A percentile compares a stretch with the other conserved stretches of the same genome.
These are phyloP conservation scores for Paramyrothecium roridum DNA, from an alignment of 2,329 filamentous ascomycete genomes.

Conservation along the genomic window DNA sequence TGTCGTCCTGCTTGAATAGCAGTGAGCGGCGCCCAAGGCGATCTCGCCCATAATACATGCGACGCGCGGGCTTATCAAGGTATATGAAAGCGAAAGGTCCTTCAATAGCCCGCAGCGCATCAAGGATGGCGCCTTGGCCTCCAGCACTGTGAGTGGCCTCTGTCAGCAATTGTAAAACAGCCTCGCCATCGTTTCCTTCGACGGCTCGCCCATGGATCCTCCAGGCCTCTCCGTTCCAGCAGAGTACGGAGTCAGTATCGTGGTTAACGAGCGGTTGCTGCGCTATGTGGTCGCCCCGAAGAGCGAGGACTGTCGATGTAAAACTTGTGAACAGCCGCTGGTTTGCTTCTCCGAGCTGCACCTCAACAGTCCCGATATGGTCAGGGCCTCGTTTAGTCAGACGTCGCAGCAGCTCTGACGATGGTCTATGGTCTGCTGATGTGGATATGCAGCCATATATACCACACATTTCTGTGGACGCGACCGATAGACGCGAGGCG, in stretches of 20 bases:
- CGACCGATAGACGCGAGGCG: not conserved
- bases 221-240: slow-evolving; percentile 99
- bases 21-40: slow-evolving; percentile 84
- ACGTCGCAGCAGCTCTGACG: slow-evolving; percentile 34
- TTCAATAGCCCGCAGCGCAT: slow-evolving; percentile 58
- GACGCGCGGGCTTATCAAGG: slow-evolving; percentile 59
- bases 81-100: slow-evolving; percentile 92
- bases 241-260: slow-evolving; percentile 63
- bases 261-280: slow-evolving; percentile 68
- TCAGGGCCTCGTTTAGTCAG: slow-evolving; percentile 60
- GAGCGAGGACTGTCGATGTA: slow-evolving; percentile 81
- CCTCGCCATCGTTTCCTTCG: slow-evolving; percentile 74
- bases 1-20: slow-evolving; percentile 49
- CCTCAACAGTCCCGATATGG: slow-evolving; percentile 44
- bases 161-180: slow-evolving; percentile 60
- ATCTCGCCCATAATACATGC: slow-evolving; percentile 81
- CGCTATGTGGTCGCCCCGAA: slow-evolving; percentile 72
- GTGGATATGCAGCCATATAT: slow-evolving; percentile 51
- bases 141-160: slow-evolving; percentile 29
- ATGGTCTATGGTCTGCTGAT: slow-evolving; percentile 20
- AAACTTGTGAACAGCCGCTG: slow-evolving; percentile 53
- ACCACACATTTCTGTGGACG: slow-evolving; percentile 51
- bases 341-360: slow-evolving; percentile 19
- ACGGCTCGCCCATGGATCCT: slow-evolving; percentile 58
- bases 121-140: slow-evolving; percentile 32